Percentiles rank a stretch among this genome's conserved stretches.
These are phyloP conservation scores for Camelina neglecta DNA, from an alignment of 345 rosid genomes.

Conservation along the genomic window DNA sequence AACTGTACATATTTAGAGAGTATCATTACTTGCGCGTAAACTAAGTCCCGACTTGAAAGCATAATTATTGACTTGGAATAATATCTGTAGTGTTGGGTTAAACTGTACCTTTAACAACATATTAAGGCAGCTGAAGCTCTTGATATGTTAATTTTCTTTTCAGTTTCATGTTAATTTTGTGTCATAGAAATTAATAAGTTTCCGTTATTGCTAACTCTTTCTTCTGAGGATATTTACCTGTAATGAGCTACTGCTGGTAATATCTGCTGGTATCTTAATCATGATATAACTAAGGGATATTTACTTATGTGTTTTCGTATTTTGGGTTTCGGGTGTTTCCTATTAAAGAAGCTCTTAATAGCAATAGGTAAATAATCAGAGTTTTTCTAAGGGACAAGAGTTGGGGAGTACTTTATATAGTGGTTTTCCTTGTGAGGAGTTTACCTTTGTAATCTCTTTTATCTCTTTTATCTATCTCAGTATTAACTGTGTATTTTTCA, in stretches of 20 bases:
- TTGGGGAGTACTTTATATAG: background rate
- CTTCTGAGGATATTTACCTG: background rate
- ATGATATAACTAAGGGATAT: background rate
- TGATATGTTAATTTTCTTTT: too few relatives aligned
- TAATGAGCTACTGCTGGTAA: slow-evolving; percentile 5
- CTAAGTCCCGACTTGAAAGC: background rate
- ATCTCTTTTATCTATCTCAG: background rate
- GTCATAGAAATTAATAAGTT: background rate
- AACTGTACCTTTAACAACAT: background rate
- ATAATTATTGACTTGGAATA: background rate
- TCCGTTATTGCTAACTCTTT: background rate
- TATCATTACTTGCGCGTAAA: background rate
- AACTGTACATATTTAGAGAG: background rate
- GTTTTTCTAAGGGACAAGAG: background rate
- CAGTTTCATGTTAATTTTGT: background rate
- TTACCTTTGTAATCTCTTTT: background rate
- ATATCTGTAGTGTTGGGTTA: background rate
- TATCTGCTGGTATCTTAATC: background rate
- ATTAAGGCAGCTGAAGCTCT: too few relatives aligned
- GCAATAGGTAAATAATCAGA: background rate
- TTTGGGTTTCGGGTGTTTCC: slow-evolving; percentile 7
- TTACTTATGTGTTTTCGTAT: background rate
- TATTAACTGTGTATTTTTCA: slow-evolving; percentile 25
- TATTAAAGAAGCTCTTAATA: slow-evolving; percentile 4
- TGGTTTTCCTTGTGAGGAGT: background rate